Base-by-base conservation (phyloP, 257 asterid genomes). In the Fraxinus americana region DNA sequence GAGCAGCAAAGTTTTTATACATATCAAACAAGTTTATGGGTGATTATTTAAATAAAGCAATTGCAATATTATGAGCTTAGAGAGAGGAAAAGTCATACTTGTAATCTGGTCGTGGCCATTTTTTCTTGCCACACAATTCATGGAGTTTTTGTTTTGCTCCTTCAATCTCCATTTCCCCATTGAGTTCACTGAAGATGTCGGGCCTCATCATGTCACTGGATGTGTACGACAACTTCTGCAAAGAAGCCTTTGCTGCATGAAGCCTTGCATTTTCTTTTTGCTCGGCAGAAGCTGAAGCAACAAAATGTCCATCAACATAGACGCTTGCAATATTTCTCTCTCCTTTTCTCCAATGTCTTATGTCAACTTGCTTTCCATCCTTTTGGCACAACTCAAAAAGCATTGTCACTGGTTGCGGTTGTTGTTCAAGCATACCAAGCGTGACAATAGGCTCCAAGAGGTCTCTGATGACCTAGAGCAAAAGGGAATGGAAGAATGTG, bases 321-420 rank as follows among this genome's bases (percentile, higher is more conserved):
- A 93, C 90, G 54, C 86, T 87, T 0, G 97, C 94, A 19, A 85
- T 71, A 23, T 48, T 85, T 77, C 77, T 78, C 23, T 84, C 92
- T 48, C 85, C 93, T n/a, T 84, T 79, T 74, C 87, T 83, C 85
- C 80, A 6, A 48, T 86, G 77, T 14, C 19, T 77, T 52, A 93
- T 88, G 41, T 87, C 85, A 11, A 90, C 91, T 14, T 74, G 81
- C 72, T 89, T 93, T 27, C 93, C 91, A 1, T 85, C 87, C 77
- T 85, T 95, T 81, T 91, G 99, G 87, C 97, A 91, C 12, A 84
- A 65, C 70, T 89, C 91, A 30, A 80, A 90, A 59, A 95, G 89
- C 89, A 80, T 65, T 0, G 97, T 90, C 71, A 95, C 97, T 0
- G 99, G 99, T 43, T 94, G 98, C 19, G 96, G 99, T 67, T 91